Conservation (phyloP, 208 protist species). For the Trypanosoma avium region DNA sequence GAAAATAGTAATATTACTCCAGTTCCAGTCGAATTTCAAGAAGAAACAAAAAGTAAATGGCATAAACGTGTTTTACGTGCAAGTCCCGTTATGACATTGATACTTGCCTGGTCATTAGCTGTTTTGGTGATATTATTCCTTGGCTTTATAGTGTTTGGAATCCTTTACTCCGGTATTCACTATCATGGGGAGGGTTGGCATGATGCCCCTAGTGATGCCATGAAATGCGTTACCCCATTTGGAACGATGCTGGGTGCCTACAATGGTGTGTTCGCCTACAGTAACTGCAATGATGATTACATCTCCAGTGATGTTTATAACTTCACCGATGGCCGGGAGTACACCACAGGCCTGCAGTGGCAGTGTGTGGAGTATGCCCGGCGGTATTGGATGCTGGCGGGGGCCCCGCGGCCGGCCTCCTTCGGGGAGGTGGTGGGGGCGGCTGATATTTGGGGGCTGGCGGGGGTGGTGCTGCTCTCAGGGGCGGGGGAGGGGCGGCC, state of each 20-base stretch:
- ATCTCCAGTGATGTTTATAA: constrained; percentile 31
- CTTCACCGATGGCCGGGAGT: background rate
- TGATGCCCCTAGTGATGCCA: background rate
- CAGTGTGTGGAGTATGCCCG: constrained; percentile 89
- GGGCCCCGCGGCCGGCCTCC: constrained; percentile 38
- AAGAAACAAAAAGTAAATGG: background rate
- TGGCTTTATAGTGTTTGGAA: constrained; percentile 39
- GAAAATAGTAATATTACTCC: background rate
- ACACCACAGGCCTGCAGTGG: constrained; percentile 62
- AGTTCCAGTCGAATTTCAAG: background rate
- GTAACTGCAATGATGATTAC: constrained; percentile 62
- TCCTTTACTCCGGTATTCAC: constrained; percentile 51
- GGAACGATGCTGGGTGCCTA: constrained; percentile 44
- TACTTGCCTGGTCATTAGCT: constrained; percentile 22
- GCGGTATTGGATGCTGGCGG: constrained; percentile 84
- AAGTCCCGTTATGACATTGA: constrained; percentile 1
- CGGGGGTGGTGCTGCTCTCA: constrained; percentile 29
- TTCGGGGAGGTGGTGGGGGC: constrained; percentile 66
- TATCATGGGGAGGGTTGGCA: constrained; percentile 30
- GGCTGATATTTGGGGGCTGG: constrained; percentile 71
- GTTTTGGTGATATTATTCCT: constrained; percentile 40
- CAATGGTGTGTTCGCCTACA: constrained; percentile 56
- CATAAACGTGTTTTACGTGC: background rate
- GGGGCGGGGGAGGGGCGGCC: constrained; percentile 31
- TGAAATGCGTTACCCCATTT: constrained; percentile 13